These are phyloP conservation scores for Stromatinia cepivora DNA, from an alignment of 2,329 filamentous ascomycete species.

Conservation along the genomic window DNA sequence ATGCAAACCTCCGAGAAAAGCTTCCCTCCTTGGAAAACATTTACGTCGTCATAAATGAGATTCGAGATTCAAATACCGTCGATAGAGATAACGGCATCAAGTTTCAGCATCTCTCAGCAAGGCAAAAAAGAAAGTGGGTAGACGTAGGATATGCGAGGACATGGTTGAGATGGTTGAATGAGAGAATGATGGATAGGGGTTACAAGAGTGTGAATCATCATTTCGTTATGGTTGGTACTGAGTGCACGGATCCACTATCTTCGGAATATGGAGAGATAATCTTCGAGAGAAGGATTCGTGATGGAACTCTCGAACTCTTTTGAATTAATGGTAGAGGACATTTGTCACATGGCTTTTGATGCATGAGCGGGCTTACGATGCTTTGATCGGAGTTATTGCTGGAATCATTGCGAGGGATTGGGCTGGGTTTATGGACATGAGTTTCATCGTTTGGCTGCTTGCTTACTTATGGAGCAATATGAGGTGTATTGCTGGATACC, in stretches of 20 bases:
- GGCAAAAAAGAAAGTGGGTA: slow-evolving; percentile 14
- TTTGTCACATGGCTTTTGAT: background rate
- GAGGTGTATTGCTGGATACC: slow-evolving; percentile 1
- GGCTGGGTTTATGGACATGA: background rate
- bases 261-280: background rate
- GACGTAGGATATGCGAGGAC: slow-evolving; percentile 11
- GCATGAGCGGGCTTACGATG: background rate
- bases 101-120: slow-evolving; percentile 10
- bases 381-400: slow-evolving; percentile 1
- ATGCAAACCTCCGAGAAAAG: background rate
- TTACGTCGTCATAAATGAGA: slow-evolving; percentile 15
- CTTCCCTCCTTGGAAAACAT: slow-evolving; percentile 6
- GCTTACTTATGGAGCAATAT: background rate
- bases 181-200: background rate
- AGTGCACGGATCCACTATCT: background rate
- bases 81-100: background rate
- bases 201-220: background rate
- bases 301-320: slow-evolving; percentile 16
- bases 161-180: slow-evolving; percentile 11
- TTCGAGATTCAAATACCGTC: background rate
- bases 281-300: slow-evolving; percentile 13
- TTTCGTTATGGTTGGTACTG: slow-evolving; percentile 16
- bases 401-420: background rate
- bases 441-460: background rate
- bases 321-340: background rate